Base-by-base conservation (phyloP, 1,139 yeast genomes). In the Saccharomyces hybrid region DNA sequence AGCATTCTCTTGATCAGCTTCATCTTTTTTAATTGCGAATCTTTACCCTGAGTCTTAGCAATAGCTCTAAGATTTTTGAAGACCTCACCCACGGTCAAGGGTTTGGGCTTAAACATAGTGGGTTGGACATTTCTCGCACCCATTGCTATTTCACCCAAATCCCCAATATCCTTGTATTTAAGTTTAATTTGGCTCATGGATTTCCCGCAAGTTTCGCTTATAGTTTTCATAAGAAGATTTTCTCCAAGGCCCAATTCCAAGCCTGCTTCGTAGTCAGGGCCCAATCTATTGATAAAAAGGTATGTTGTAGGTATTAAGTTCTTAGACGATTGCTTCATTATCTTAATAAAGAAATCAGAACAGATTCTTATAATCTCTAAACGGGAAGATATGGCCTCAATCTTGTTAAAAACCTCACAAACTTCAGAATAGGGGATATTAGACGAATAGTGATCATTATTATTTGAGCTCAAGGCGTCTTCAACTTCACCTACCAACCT, bases 171-270 rank as follows among this genome's bases (percentile, higher is more conserved):
- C 55, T 82, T 83, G 65, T 85, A 88, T 56, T 89, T 95, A 42
- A 77, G 75, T 68, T 83, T 89, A 56, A 93, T 80, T 59, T 85
- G 88, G 2, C 82, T 73, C 2, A 82, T 63, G 0, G 90, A 78
- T 56, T 96, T 77, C 1, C 99, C 99, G 20, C 96, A 91, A 53
- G 96, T 83, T 65, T 88, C 97, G 49, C 91, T 83, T 48, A 93
- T 82, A 0, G 99, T 95, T 67, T 91, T 93, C 66, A 90, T 82
- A 46, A 93, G 75, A 16, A 93, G 70, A 0, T 95, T 83, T 69
- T 93, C 99, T 13, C 99, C 99, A 2, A 93, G 77, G 0, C 99
- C 98, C 41, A 93, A 74, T 66, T 93, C 99, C 57, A 91, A 75
- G 46, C 95, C 97, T 5, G 70, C 69, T 65, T 89, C 97, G 67